Percentiles rank a stretch among this genome's conserved stretches.
These are phyloP conservation scores for Bipolaris gigantea DNA, from an alignment of 2,329 filamentous ascomycete species.

Conservation along the genomic window DNA sequence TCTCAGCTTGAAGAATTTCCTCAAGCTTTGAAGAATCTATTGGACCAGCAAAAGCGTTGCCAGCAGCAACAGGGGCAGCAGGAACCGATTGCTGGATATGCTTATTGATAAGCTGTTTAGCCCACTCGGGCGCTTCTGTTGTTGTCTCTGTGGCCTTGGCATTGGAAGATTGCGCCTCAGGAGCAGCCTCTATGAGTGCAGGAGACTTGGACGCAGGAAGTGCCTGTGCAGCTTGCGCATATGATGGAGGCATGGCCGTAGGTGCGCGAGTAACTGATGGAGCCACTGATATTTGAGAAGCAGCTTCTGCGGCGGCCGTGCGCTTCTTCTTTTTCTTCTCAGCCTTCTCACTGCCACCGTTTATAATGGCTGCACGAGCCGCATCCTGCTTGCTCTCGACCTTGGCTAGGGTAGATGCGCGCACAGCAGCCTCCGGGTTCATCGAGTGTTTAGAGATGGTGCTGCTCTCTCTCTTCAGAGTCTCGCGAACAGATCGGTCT, in stretches of 20 bases:
- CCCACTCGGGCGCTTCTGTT: constrained; percentile 42
- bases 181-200: constrained; percentile 22
- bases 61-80: constrained; percentile 16
- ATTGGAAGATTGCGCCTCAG: constrained; percentile 18
- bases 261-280: constrained; percentile 9
- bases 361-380: constrained; percentile 46
- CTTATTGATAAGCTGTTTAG: constrained; percentile 40
- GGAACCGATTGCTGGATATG: constrained; percentile 28
- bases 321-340: constrained; percentile 71
- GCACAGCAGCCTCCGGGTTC: constrained; percentile 45
- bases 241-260: constrained; percentile 37
- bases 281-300: constrained; percentile 48
- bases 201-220: constrained; percentile 36
- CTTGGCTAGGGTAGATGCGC: constrained; percentile 47
- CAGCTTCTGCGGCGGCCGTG: constrained; percentile 47
- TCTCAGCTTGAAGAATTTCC: constrained; percentile 51
- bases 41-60: constrained; percentile 11
- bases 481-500: constrained; percentile 42
- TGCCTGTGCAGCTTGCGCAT: constrained; percentile 47
- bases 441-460: constrained; percentile 38
- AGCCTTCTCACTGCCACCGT: constrained; percentile 45
- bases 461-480: constrained; percentile 42
- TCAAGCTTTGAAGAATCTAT: constrained; percentile 59
- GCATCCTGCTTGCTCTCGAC: constrained; percentile 48
- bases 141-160: constrained; percentile 18